Base-by-base conservation (phyloP, 345 rosid genomes). In the Psidium guajava region DNA sequence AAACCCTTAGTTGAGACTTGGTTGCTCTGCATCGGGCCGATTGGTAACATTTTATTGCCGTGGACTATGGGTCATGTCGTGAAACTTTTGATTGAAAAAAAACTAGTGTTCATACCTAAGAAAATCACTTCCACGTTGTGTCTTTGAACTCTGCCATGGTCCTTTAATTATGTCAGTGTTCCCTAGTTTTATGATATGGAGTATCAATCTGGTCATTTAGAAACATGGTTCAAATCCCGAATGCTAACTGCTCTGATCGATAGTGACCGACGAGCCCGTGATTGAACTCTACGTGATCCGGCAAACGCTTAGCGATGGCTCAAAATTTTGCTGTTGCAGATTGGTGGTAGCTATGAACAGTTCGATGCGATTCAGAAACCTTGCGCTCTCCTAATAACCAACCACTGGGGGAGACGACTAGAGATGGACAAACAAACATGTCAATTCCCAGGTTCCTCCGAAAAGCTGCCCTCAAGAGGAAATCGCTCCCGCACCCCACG, bases 251-350 rank as follows among this genome's bases (percentile, higher is more conserved):
- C 18, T 69, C 8, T 8, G 77, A 36, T 69, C 18, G 77, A 36
- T 36, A 3, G 12, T 32, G 18, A 32, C 77, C 44, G 13, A 36
- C 4, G 77, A 69, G 47, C 8, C 25, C 40, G 36, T 69, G 47
- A 36, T 69, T 69, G 22, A 69, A 36, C 47, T 69, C 77, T 8
- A 18, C 11, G 8, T 18, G 20, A 18, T 36, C 47, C 3, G 25
- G 47, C 77, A 36, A 61, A 36, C 10, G 47, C 77, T 69, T 32
- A 36, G 77, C 7, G 47, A 18, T 69, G 47, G 24, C 47, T 36
- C 44, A 32, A 28, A 8, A 44, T n/a, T 59, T 9, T 82, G 83
- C 22, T 83, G 40, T 24, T 89, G 89, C 88, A 92, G 93, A 57
- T 75, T 84, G 88, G 74, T 52, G 44, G 83, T 21, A 44, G 54